phyloP scores from a whole-genome alignment of 2,329 filamentous ascomycete genomes.

The Zasmidium citrigriseum region DNA sequence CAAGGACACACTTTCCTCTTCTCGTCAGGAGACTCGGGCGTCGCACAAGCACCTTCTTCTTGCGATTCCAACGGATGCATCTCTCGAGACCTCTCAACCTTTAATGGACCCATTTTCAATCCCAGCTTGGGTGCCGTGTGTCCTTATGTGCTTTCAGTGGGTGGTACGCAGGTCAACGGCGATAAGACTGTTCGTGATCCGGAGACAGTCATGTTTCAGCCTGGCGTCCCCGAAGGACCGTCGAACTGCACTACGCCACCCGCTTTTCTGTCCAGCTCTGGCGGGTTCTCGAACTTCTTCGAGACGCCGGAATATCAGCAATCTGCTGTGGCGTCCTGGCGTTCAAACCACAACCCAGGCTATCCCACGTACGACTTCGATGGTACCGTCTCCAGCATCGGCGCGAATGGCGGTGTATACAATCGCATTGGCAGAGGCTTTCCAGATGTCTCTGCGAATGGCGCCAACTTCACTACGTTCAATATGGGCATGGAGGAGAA shows the following conservation, averaged over 20 bases:
- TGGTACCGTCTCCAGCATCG: conserved; percentile 2
- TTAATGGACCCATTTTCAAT: conserved; percentile 42
- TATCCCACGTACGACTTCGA: conserved; percentile 7
- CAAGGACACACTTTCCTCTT: conserved; percentile 54
- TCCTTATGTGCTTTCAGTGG: conserved; percentile 54
- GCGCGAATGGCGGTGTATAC: conserved; percentile 22
- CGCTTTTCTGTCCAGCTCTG: conserved; percentile 32
- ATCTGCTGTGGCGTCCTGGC: conserved; percentile 41
- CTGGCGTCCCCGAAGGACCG: conserved; percentile 2
- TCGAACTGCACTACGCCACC: neutral
- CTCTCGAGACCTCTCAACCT: conserved; percentile 1
- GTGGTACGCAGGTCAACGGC: conserved; percentile 44
- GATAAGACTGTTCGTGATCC: conserved; percentile 28
- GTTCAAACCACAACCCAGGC: conserved; percentile 34
- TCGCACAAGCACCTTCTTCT: conserved; percentile 25
- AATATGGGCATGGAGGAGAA: conserved; percentile 32
- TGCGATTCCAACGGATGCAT: conserved; percentile 7
- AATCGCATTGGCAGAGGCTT: conserved; percentile 32
- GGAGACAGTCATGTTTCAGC: conserved; percentile 19
- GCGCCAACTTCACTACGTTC: conserved; percentile 40
- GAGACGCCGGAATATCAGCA: conserved; percentile 49
- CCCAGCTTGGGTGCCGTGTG: conserved; percentile 50
- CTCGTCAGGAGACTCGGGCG: conserved; percentile 47
- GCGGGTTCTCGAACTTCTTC: conserved; percentile 53
- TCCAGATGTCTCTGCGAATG: conserved; percentile 37